Evolutionary conservation across 345 rosid genomes (phyloP).

Genomic region (Salix koriyanagi): DNA sequence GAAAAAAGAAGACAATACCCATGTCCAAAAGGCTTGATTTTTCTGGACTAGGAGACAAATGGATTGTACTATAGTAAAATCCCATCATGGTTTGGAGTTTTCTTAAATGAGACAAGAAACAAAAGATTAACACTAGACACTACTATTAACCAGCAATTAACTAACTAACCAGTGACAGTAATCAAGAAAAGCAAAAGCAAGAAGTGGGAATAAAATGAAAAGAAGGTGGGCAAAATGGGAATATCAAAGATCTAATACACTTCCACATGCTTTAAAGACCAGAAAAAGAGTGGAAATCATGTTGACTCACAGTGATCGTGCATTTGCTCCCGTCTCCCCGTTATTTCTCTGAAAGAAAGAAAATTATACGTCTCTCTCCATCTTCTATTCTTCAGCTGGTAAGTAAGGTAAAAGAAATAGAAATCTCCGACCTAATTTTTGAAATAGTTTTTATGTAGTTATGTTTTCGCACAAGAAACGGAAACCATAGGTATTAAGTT

Average conservation of each 20-base stretch:
- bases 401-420: constrained; percentile 3
- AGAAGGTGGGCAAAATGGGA: constrained; percentile 17
- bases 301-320: constrained; percentile 45
- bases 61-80: too few relatives aligned
- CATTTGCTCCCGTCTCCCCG: constrained; percentile 31
- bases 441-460: not conserved
- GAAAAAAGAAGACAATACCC: too few relatives aligned
- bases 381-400: constrained; percentile 11
- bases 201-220: not conserved
- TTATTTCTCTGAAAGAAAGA: constrained; percentile 4
- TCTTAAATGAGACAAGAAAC: not conserved
- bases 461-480: not conserved
- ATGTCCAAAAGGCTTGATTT: too few relatives aligned
- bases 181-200: not conserved
- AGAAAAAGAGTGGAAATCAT: constrained; percentile 30
- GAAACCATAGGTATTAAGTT: not conserved
- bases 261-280: constrained; percentile 29
- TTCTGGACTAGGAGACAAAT: too few relatives aligned
- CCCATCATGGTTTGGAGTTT: too few relatives aligned
- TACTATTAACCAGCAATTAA: too few relatives aligned
- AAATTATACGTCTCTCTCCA: not conserved
- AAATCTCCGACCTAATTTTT: not conserved
- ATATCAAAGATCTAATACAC: constrained; percentile 28
- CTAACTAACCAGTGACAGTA: not conserved
- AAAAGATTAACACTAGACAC: not conserved